Conservation (phyloP, 768 basidiomycete species). For the Boletus reticuloceps region DNA sequence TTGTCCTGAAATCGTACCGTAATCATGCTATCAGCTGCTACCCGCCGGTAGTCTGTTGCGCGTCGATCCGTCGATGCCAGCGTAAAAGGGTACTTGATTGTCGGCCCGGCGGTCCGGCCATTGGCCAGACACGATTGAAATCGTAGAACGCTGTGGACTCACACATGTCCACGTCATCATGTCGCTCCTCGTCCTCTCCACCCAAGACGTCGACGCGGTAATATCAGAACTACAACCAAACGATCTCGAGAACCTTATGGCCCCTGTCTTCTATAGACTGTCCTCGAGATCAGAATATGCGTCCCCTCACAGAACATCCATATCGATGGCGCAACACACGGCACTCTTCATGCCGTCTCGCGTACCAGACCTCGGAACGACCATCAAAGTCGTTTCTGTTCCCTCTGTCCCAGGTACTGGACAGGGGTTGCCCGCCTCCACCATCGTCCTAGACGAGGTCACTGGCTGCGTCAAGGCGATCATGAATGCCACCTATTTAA, state of each 20-base stretch:
- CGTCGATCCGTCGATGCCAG: too few relatives aligned
- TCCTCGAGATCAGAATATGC: conserved; percentile 28
- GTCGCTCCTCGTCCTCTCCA: conserved; percentile 62
- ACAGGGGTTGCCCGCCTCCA: conserved; percentile 72
- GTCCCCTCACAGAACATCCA: conserved; percentile 56
- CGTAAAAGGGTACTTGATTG: too few relatives aligned
- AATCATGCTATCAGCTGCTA: too few relatives aligned
- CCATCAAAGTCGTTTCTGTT: conserved; percentile 81
- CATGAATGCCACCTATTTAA: conserved; percentile 74
- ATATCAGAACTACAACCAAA: conserved; percentile 42
- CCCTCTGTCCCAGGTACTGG: conserved; percentile 44
- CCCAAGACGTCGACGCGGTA: conserved; percentile 45
- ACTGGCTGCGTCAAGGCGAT: conserved; percentile 71
- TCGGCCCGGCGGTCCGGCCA: neutral
- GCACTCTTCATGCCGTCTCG: conserved; percentile 85
- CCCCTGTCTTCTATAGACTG: conserved; percentile 52
- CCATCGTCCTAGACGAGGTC: conserved; percentile 68
- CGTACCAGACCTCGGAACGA: conserved; percentile 48
- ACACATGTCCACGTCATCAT: neutral
- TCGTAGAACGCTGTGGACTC: too few relatives aligned
- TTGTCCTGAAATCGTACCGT: too few relatives aligned
- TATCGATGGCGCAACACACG: conserved; percentile 54
- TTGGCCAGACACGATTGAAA: too few relatives aligned
- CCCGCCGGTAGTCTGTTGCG: too few relatives aligned
- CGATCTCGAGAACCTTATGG: conserved; percentile 56